Conservation (phyloP, 2,329 filamentous ascomycete genomes). For the Xylariaceae sp. region DNA sequence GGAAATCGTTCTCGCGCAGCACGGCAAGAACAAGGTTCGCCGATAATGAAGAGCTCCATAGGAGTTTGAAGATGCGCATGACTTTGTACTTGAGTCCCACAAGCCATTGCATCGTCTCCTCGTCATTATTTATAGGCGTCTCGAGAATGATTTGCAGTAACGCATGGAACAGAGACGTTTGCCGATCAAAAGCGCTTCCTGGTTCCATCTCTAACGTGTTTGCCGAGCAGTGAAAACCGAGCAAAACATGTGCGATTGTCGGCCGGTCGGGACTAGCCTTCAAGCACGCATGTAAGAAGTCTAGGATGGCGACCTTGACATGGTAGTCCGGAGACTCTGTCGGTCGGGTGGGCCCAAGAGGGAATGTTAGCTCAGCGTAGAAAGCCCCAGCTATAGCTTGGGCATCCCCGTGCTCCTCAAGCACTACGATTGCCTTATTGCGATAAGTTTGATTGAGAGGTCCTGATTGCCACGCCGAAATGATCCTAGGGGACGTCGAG, state of each 20-base stretch:
- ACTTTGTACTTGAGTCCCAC: conserved; percentile 62
- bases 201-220: conserved; percentile 63
- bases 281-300: conserved; percentile 79
- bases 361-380: conserved; percentile 59
- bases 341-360: conserved; percentile 68
- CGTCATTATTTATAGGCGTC: conserved; percentile 59
- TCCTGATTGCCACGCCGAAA: conserved; percentile 60
- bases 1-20: conserved; percentile 70
- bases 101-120: conserved; percentile 60
- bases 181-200: conserved; percentile 63
- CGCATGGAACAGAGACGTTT: conserved; percentile 75
- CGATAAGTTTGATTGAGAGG: conserved; percentile 58
- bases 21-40: conserved; percentile 69
- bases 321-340: conserved; percentile 66
- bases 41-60: conserved; percentile 82
- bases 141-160: conserved; percentile 67
- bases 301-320: conserved; percentile 77
- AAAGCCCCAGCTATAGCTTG: conserved; percentile 74
- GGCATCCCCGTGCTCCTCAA: conserved; percentile 75
- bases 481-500: conserved; percentile 74
- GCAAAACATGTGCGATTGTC: conserved; percentile 81
- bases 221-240: conserved; percentile 77
- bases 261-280: conserved; percentile 68
- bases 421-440: conserved; percentile 81
- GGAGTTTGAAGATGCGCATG: conserved; percentile 67